Base-by-base conservation (phyloP, 192 early-diverging fungal genomes). In the Haplosporangium gracile region DNA sequence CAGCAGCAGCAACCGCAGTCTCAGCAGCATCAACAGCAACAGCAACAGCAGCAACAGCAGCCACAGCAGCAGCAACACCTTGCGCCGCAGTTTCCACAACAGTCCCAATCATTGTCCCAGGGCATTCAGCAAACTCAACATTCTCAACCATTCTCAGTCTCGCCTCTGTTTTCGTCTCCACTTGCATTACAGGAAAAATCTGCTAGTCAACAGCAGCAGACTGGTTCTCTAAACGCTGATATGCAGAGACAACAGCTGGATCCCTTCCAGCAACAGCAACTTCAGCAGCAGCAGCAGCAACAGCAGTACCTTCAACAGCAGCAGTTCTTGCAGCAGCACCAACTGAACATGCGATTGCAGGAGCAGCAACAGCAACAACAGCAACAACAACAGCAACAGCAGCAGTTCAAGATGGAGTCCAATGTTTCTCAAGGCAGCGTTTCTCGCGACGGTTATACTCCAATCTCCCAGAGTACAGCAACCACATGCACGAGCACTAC, bases 251-350 rank as follows among this genome's bases (percentile, higher is more conserved):
- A 70, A 5, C 51, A 29, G 10, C 7, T 53, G 36, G 47, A 72
- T 20, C 68, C 43, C 13, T 22, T 43, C 16, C 77, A 85, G 15
- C 78, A 76, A 4, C 69, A 60, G 70, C 77, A 78, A 13, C 42
- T 81, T 15, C 68, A 82, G 18, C 76, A 82, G 60, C 68, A 82
- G 18, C 76, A 82, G 60, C 53, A 70, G 40, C 77, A 74, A 40
- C 79, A 78, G 7, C 70, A 81, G n/a, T 82, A 79, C 47, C 45
- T 77, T 29, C 84, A 79, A 39, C 78, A 85, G 20, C 84, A 86
- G 40, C 78, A 86, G 68, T 80, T 81, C 38, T 72, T 86, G 2
- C 84, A 86, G 34, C 84, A 86, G 34, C 78, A 86, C 42, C 82
- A 77, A 15, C 2, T 78, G 42, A 83, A 83, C 57, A 80, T 77